These are phyloP conservation scores for Evansstolkia leycettana DNA, from an alignment of 495 filamentous ascomycete genomes.

Conservation along the genomic window DNA sequence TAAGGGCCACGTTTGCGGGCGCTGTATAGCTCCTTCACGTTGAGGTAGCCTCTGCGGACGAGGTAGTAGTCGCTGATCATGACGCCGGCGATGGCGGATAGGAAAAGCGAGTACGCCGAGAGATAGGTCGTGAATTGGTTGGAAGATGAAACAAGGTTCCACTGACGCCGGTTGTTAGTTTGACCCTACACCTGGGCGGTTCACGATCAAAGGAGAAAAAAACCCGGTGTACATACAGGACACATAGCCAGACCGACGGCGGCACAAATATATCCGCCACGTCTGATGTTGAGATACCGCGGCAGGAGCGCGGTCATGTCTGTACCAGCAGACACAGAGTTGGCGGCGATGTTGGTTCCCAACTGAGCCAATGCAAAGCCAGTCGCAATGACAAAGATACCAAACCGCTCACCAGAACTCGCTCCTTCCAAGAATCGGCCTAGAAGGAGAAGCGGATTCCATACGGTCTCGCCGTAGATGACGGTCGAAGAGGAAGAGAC, in stretches of 20 bases:
- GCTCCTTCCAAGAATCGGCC: conserved; percentile 62
- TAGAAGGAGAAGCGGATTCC: conserved; percentile 76
- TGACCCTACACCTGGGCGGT: no score
- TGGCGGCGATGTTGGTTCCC: conserved; percentile 89
- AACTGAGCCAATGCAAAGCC: conserved; percentile 82
- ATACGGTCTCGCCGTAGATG: conserved; percentile 66
- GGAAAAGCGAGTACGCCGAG: conserved; percentile 89
- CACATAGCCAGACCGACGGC: conserved; percentile 76
- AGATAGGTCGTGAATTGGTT: conserved; percentile 95
- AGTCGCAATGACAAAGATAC: conserved; percentile 74
- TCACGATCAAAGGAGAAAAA: neutral
- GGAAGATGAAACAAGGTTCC: conserved; percentile 62
- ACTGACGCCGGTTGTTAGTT: conserved; percentile 20
- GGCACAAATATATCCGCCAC: conserved; percentile 84
- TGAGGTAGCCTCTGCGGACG: conserved; percentile 71
- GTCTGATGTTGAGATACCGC: conserved; percentile 75
- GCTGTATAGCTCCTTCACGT: conserved; percentile 70
- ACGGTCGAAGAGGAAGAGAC: conserved; percentile 76
- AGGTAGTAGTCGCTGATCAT: conserved; percentile 87
- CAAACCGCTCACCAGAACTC: conserved; percentile 65
- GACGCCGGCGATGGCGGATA: conserved; percentile 83
- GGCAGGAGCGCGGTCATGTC: conserved; percentile 88
- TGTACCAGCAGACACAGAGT: conserved; percentile 79
- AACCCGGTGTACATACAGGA: conserved; percentile 35
- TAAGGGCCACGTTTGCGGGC: conserved; percentile 55